Conservation (phyloP, 2,329 filamentous ascomycete genomes). For the Conoideocrella luteorostrata region DNA sequence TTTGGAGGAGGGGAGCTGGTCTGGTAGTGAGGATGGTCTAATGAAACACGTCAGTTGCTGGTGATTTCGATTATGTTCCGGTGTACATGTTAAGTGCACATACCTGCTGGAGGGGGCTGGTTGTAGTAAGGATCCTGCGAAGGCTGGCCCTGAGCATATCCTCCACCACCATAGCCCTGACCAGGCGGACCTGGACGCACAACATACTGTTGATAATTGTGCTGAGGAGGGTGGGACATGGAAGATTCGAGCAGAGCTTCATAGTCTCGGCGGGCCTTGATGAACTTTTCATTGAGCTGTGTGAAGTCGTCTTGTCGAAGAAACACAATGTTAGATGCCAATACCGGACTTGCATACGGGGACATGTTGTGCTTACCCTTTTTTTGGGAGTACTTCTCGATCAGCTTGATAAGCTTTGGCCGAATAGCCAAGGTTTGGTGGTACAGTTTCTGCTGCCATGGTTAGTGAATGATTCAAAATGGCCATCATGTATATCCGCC, state of each 20-base stretch:
- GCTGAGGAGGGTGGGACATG: slow-evolving; percentile 87
- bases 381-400: slow-evolving; percentile 98
- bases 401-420: slow-evolving; percentile 94
- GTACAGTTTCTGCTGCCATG: slow-evolving; percentile 58
- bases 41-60: slow-evolving; percentile 11
- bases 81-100: slow-evolving; percentile 7
- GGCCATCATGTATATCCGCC: background rate
- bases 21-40: slow-evolving; percentile 42
- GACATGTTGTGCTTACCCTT: slow-evolving; percentile 57
- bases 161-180: slow-evolving; percentile 37
- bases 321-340: background rate
- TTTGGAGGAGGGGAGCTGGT: slow-evolving; percentile 43
- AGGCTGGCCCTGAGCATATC: slow-evolving; percentile 36
- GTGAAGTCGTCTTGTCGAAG: slow-evolving; percentile 99
- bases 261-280: slow-evolving; percentile 95
- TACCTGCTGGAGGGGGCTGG: slow-evolving; percentile 41
- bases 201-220: slow-evolving; percentile 65
- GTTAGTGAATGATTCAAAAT: slow-evolving; percentile 22
- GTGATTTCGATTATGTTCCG: background rate
- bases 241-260: slow-evolving; percentile 92
- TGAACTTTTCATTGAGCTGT: slow-evolving; percentile 97
- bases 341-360: background rate
- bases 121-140: slow-evolving; percentile 62
- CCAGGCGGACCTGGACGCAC: slow-evolving; percentile 44
- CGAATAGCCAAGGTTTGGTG: slow-evolving; percentile 91